Evolutionary conservation across 2,329 filamentous ascomycete species (phyloP).

Genomic region (Ascochyta lentis): DNA sequence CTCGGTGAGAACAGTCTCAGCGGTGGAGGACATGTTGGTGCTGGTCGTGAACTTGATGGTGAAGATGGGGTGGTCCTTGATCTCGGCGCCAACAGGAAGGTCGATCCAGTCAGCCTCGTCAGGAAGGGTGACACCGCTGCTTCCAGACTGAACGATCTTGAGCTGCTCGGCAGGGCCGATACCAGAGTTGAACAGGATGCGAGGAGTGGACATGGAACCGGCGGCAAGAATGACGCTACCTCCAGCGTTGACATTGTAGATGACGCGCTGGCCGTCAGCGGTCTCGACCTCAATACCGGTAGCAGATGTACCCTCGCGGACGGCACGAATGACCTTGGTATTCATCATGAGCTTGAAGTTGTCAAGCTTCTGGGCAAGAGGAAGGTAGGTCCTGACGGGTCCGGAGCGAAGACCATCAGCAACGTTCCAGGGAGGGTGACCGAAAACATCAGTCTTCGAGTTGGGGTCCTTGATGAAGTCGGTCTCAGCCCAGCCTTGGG

Average conservation of each 20-base stretch:
- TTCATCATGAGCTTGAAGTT: constrained; percentile 73
- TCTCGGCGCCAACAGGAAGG: constrained; percentile 56
- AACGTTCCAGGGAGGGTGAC: constrained; percentile 71
- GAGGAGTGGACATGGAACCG: constrained; percentile 71
- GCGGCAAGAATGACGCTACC: constrained; percentile 72
- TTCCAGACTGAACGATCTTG: constrained; percentile 51
- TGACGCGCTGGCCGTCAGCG: constrained; percentile 48
- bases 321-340: constrained; percentile 68
- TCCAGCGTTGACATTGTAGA: constrained; percentile 62
- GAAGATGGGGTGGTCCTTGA: constrained; percentile 51
- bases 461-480: constrained; percentile 65
- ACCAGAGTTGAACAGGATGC: constrained; percentile 71
- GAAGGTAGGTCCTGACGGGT: constrained; percentile 73
- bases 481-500: constrained; percentile 69
- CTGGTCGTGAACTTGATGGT: constrained; percentile 43
- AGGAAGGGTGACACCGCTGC: constrained; percentile 51
- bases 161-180: constrained; percentile 66
- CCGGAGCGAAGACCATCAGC: constrained; percentile 69
- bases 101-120: constrained; percentile 56
- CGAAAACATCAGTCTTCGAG: constrained; percentile 66
- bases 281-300: constrained; percentile 68
- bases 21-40: constrained; percentile 24
- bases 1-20: constrained; percentile 32
- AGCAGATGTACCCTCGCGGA: constrained; percentile 66
- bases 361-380: constrained; percentile 61